phyloP scores from a whole-genome alignment of 2,329 filamentous ascomycete species.

The Cladosporium sp. region DNA sequence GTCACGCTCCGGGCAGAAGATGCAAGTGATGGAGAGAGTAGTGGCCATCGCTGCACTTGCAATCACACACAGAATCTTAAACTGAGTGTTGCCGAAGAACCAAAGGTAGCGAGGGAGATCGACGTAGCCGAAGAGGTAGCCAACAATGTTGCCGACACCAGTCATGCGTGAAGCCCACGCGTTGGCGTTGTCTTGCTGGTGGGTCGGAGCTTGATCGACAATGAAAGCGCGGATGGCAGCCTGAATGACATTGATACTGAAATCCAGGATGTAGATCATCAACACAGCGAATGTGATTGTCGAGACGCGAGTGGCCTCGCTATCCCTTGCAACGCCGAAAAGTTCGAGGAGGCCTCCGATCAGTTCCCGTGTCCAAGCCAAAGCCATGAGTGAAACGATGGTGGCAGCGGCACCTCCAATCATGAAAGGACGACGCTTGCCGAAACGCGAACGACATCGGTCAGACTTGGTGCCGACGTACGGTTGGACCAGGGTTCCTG shows the following conservation, averaged over 20 bases:
- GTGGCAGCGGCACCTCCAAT: slow-evolving; percentile 51
- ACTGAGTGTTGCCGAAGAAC: slow-evolving; percentile 84
- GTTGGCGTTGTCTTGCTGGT: slow-evolving; percentile 92
- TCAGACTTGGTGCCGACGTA: slow-evolving; percentile 57
- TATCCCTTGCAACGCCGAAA: slow-evolving; percentile 70
- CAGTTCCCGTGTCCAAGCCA: slow-evolving; percentile 54
- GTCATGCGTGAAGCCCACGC: slow-evolving; percentile 88
- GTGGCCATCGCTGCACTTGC: slow-evolving; percentile 70
- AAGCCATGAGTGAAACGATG: slow-evolving; percentile 50
- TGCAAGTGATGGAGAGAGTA: slow-evolving; percentile 71
- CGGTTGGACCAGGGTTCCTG: slow-evolving; percentile 55
- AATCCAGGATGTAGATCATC: slow-evolving; percentile 87
- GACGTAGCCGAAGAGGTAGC: slow-evolving; percentile 83
- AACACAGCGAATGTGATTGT: slow-evolving; percentile 79
- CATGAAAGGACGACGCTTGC: slow-evolving; percentile 55
- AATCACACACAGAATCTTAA: slow-evolving; percentile 87
- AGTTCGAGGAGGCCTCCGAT: slow-evolving; percentile 65
- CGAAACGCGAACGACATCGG: slow-evolving; percentile 49
- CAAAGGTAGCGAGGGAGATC: slow-evolving; percentile 73
- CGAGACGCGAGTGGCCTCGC: slow-evolving; percentile 61
- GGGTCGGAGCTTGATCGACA: slow-evolving; percentile 85
- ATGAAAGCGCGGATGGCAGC: slow-evolving; percentile 90
- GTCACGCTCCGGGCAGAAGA: slow-evolving; percentile 74
- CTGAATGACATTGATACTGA: slow-evolving; percentile 94
- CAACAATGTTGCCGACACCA: slow-evolving; percentile 86